Evolutionary conservation across 345 rosid species (phyloP), one percentile per base, ranked within the genome.

Genomic region (Theobroma cacao): DNA sequence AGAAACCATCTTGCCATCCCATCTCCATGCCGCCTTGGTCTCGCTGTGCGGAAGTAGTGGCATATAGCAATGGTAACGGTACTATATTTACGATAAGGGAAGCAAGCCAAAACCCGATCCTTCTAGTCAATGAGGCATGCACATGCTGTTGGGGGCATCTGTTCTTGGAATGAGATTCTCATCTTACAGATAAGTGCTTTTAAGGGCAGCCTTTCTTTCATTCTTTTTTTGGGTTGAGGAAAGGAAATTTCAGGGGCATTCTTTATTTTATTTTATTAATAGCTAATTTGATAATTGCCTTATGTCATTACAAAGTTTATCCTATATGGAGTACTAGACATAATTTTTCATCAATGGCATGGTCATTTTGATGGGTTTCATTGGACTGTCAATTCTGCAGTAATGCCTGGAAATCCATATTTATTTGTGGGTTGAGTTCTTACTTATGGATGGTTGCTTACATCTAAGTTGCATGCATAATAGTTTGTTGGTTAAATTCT

Each of bases 161-260:
- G 93, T 94, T 30, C 94, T 93, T 56, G 98, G 98, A 82, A 93
- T 94, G 97, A 91, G 97, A 78, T 94, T 94, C 84, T 97, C 98
- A 73, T 88, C 93, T 82, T 94, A 90, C 78, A 93, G 92, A 97
- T 94, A 74, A 87, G 90, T 58, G 48, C 43, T 8, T n/a, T 68
- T n/a, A 0, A n/a, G 8, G 24, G 10, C 45, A 38, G 41, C 9
- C 38, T 38, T 38, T 55, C 18, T 20, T 33, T 31, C 9, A 1
- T 41, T 7, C 9, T 41, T 11, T 41, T 41, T 41, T 7, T 2
- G 45, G 45, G 45, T 40, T 40, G 45, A 11, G 45, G 45, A 11
- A n/a, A n/a, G n/a, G n/a, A n/a, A n/a, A n/a, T 6, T 41, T 41
- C 1, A 11, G 45, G 7, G 0, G 9, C 45, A 41, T 9, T 41